phyloP scores from a whole-genome alignment of 805 yeast species.

The Starmerella riodocensis region DNA sequence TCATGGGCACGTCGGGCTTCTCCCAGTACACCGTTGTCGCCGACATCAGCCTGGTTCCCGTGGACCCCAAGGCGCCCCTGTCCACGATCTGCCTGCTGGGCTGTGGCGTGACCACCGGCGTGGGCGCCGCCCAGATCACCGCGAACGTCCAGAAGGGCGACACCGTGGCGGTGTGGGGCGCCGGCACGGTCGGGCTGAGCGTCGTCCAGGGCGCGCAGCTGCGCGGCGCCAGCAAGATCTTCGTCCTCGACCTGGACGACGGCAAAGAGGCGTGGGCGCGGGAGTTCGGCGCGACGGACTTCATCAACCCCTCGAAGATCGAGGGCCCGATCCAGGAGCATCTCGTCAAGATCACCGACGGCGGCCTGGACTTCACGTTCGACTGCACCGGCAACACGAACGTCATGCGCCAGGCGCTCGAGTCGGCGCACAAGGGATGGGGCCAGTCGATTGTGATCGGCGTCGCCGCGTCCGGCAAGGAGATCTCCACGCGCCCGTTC shows the following conservation, averaged over 20 bases:
- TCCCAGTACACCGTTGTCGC: conserved; percentile 97
- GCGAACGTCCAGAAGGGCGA: conserved; percentile 87
- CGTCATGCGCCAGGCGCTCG: conserved; percentile 93
- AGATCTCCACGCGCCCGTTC: conserved; percentile 94
- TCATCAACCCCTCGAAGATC: conserved; percentile 70
- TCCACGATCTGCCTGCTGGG: conserved; percentile 88
- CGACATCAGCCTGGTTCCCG: conserved; percentile 90
- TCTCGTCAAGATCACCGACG: conserved; percentile 81
- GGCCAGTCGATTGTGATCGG: conserved; percentile 92
- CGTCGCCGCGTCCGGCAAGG: conserved; percentile 97
- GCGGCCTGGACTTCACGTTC: conserved; percentile 91
- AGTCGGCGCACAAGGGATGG: conserved; percentile 98
- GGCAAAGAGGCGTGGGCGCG: conserved; percentile 73
- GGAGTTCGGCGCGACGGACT: conserved; percentile 91
- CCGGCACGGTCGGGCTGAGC: conserved; percentile 93
- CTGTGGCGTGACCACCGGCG: conserved; percentile 97
- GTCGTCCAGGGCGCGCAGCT: conserved; percentile 89
- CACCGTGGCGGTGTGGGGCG: conserved; percentile 92
- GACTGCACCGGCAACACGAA: conserved; percentile 95
- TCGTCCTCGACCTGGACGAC: conserved; percentile 79
- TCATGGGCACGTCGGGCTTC: conserved; percentile 97
- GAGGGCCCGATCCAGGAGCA: conserved; percentile 53
- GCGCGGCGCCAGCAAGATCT: conserved; percentile 63
- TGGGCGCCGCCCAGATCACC: conserved; percentile 92
- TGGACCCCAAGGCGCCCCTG: conserved; percentile 67